Conservation (phyloP, 305 asterid species). For the Ilex paraguariensis region DNA sequence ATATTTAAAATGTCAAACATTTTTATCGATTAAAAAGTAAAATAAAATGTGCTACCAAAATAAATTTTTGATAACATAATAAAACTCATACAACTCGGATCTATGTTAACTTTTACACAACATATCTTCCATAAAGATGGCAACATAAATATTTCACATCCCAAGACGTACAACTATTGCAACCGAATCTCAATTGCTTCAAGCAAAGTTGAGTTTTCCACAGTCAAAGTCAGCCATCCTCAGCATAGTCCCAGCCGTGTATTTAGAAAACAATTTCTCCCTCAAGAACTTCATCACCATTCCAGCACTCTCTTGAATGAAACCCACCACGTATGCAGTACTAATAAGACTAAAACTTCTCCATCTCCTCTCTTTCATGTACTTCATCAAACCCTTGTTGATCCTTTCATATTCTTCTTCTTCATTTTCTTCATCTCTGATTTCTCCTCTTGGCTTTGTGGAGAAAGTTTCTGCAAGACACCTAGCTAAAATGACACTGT, state of each 20-base stretch:
- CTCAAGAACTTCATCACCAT: slow-evolving; percentile 31
- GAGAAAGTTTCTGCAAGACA: slow-evolving; percentile 34
- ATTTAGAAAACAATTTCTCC: slow-evolving; percentile 30
- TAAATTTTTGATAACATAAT: no score
- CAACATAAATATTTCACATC: no score
- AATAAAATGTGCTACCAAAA: no score
- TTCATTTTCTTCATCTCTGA: slow-evolving; percentile 1
- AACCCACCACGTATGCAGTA: slow-evolving; percentile 42
- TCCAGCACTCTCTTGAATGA: slow-evolving; percentile 40
- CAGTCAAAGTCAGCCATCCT: slow-evolving; percentile 49
- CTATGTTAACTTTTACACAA: no score
- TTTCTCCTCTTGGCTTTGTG: neutral
- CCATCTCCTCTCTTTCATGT: slow-evolving; percentile 51
- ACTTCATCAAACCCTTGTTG: slow-evolving; percentile 36
- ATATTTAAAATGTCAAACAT: no score
- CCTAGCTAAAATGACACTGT: slow-evolving; percentile 41
- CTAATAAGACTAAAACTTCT: slow-evolving; percentile 46
- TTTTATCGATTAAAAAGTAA: no score
- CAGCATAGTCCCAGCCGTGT: slow-evolving; percentile 14
- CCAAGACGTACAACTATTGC: no score
- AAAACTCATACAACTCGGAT: no score
- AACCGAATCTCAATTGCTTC: neutral
- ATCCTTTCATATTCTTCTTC: slow-evolving; percentile 18
- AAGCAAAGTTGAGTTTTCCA: slow-evolving; percentile 27
- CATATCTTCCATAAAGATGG: no score